Evolutionary conservation across 176 grass and related monocot genomes (phyloP), one percentile per base, ranked within the genome.

Genomic region (maize (Zea mays)): DNA sequence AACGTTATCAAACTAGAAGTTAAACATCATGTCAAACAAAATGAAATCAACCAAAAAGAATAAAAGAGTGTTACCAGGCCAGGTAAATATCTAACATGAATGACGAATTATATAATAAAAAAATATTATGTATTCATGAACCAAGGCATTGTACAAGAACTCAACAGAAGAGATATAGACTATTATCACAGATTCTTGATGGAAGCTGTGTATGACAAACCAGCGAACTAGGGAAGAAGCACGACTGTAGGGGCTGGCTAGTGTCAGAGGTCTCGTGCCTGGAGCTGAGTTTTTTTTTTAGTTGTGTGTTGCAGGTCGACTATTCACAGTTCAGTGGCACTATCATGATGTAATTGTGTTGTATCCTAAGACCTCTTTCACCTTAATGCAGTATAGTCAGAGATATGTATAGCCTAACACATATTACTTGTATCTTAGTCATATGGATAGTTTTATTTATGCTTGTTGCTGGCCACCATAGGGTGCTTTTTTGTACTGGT

Each of bases 1-100:
- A 39, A 73, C n/a, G 10, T 72, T 16, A 67, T 73, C 17, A 73
- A 79, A 70, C 42, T 75, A 71, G 42, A 27, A 50, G 57, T 58
- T 14, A 76, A 59, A 67, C 15, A 57, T 13, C 60, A 67, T 19
- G 17, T 46, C 6, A 45, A 58, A 37, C 1, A 47, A 66, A 67
- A 45, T 47, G 38, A 42, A 83, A 67, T 47, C 16, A 81, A 51
- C 17, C 34, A 21, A 60, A n/a, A 56, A 33, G 1, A 19, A 3
- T 45, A 35, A 12, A 67, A 44, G 4, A 61, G 35, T 8, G 48
- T 62, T 5, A 34, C 62, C 21, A 82, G 76, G 12, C 7, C 5
- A 69, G 36, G 14, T 59, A 27, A 17, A 44, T 4, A 43, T 46
- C 50, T 69, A 69, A 36, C 13, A 59, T 69, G 39, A 67, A 20